These are phyloP conservation scores for Oidiodendron maius DNA, from an alignment of 495 filamentous ascomycete genomes.

Conservation along the genomic window DNA sequence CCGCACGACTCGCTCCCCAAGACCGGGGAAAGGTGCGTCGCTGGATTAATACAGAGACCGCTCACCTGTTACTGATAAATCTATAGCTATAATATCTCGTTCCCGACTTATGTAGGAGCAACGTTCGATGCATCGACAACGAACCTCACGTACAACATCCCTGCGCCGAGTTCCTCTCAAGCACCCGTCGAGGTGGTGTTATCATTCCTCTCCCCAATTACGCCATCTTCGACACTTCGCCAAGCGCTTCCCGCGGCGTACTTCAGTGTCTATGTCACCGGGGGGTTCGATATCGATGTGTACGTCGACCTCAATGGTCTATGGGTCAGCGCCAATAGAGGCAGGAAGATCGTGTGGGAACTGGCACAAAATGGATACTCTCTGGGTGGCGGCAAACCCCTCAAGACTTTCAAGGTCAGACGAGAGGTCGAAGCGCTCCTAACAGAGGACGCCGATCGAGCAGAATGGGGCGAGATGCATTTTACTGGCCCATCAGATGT, in stretches of 20 bases:
- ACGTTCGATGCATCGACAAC: constrained; percentile 91
- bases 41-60: background rate
- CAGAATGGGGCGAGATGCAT: constrained; percentile 87
- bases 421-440: constrained; percentile 60
- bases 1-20: constrained; percentile 71
- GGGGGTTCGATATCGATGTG: constrained; percentile 66
- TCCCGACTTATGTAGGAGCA: constrained; percentile 68
- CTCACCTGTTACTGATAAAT: background rate
- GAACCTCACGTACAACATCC: constrained; percentile 78
- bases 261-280: constrained; percentile 67
- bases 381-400: background rate
- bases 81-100: constrained; percentile 57
- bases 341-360: constrained; percentile 64
- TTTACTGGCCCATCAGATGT: constrained; percentile 64
- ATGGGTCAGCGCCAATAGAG: constrained; percentile 76
- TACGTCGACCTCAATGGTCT: constrained; percentile 87
- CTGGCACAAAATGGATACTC: constrained; percentile 33
- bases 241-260: constrained; percentile 91
- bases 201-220: constrained; percentile 90
- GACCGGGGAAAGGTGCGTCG: constrained; percentile 36
- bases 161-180: constrained; percentile 32
- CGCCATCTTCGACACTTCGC: constrained; percentile 82
- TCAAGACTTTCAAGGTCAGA: constrained; percentile 55
- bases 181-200: constrained; percentile 52
- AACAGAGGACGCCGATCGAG: constrained; percentile 67